Evolutionary conservation across 2,329 filamentous ascomycete species (phyloP).

Genomic region (Plenodomus tracheiphilus): DNA sequence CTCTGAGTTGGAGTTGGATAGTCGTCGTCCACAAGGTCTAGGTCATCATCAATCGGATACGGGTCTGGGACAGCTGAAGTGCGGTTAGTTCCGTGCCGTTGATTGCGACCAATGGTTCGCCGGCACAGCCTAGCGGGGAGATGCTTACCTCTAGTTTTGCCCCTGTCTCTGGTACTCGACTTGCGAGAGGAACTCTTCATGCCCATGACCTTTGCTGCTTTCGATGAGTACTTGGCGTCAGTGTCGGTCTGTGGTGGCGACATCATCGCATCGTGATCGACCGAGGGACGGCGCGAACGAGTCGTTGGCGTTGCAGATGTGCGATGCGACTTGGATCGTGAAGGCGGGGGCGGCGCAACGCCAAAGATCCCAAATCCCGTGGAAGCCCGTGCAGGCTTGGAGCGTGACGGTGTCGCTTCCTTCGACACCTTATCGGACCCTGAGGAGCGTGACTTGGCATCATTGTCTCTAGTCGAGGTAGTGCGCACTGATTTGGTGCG

Average conservation of each 20-base stretch:
- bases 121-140: conserved; percentile 19
- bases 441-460: conserved; percentile 69
- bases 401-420: conserved; percentile 46
- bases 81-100: conserved; percentile 44
- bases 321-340: conserved; percentile 70
- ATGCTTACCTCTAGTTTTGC: conserved; percentile 55
- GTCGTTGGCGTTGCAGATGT: conserved; percentile 61
- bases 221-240: conserved; percentile 64
- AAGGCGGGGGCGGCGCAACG: conserved; percentile 55
- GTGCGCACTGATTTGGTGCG: conserved; percentile 61
- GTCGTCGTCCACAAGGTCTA: conserved; percentile 55
- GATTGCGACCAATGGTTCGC: conserved; percentile 31
- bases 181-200: conserved; percentile 51
- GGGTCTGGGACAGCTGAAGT: conserved; percentile 54
- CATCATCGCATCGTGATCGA: conserved; percentile 68
- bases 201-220: conserved; percentile 79
- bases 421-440: conserved; percentile 71
- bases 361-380: conserved; percentile 69
- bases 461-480: conserved; percentile 58
- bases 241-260: conserved; percentile 73
- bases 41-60: conserved; percentile 65
- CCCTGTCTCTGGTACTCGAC: conserved; percentile 47
- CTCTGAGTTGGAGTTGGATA: conserved; percentile 39
- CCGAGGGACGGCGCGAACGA: conserved; percentile 68
- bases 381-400: conserved; percentile 58